Evolutionary conservation across 2,329 filamentous ascomycete species (phyloP), one percentile per base, ranked within the genome.

Genomic region (Pseudocercospora musae): DNA sequence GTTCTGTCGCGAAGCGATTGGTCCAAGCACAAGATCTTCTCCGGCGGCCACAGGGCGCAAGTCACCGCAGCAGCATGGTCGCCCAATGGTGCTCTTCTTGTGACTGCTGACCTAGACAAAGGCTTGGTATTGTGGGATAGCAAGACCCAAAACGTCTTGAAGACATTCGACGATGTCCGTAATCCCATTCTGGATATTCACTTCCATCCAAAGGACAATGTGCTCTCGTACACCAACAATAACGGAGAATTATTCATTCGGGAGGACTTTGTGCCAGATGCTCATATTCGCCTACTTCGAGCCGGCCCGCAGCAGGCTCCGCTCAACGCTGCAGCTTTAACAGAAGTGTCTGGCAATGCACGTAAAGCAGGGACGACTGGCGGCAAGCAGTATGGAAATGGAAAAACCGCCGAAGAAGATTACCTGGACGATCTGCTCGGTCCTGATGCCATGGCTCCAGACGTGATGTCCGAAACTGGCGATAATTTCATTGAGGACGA

Each of bases 201-300:
- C 29, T 99, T 95, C 94, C 95, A 99, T 72, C 93, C 93, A 5
- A 89, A 84, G 0, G 88, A 92, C 66, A 99, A 99, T 70, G 85
- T 94, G 2, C 78, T 95, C 1, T 96, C 93, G 0, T 97, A 98
- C 72, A 96, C 94, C 0, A 98, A 92, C 40, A 90, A 89, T 1
- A 91, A 96, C 62, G 95, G 96, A 65, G 92, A 97, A 75, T 86
- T 98, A 11, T 98, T 92, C 74, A 98, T 98, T 59, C 90, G 93
- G 73, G 87, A 88, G 10, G 85, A 91, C 50, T 83, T 87, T 62
- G 81, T 87, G 8, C 80, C 84, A 5, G 70, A 75, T 25, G 82
- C 84, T 33, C 77, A 84, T 63, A 72, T 76, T 29, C 69, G 75
- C 3, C 71, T 85, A 0, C 78, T 87, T 8, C 76, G 80, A 57